These are phyloP conservation scores for Echites panduratus DNA, from an alignment of 257 asterid species.

Conservation along the genomic window DNA sequence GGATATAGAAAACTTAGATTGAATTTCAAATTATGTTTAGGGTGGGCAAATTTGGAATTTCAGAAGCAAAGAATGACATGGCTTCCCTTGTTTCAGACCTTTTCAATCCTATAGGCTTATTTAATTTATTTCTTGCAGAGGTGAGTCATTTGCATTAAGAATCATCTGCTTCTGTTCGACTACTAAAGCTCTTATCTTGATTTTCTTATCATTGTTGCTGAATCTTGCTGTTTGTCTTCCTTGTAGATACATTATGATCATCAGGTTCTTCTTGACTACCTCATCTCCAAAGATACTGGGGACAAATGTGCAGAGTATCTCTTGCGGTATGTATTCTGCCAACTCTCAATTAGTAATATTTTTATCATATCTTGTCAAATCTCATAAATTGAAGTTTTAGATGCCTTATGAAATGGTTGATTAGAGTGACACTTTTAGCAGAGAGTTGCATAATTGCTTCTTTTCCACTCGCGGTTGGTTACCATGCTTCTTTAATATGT, in stretches of 20 bases:
- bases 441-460: neutral
- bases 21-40: slow-evolving; percentile 23
- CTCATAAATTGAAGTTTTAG: neutral
- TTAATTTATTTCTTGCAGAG: slow-evolving; percentile 82
- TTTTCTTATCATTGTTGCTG: neutral
- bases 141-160: slow-evolving; percentile 28
- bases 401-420: neutral
- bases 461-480: neutral
- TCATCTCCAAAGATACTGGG: slow-evolving; percentile 84
- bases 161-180: neutral
- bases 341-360: neutral
- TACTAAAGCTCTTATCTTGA: slow-evolving; percentile 11
- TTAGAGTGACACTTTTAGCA: neutral
- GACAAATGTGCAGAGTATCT: slow-evolving; percentile 80
- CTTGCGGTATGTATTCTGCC: slow-evolving; percentile 47
- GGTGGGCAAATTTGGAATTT: slow-evolving; percentile 25
- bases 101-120: slow-evolving; percentile 64
- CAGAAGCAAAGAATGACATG: slow-evolving; percentile 24
- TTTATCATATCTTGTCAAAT: slow-evolving; percentile 2
- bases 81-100: slow-evolving; percentile 44
- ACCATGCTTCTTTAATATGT: slow-evolving; percentile 6
- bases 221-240: slow-evolving; percentile 14
- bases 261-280: slow-evolving; percentile 93
- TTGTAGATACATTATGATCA: slow-evolving; percentile 84
- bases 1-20: neutral